A percentile compares a stretch with the other conserved stretches of the same genome.
Conservation (phyloP, 1,284 basidiomycete genomes). For the Volvariella volvacea region DNA sequence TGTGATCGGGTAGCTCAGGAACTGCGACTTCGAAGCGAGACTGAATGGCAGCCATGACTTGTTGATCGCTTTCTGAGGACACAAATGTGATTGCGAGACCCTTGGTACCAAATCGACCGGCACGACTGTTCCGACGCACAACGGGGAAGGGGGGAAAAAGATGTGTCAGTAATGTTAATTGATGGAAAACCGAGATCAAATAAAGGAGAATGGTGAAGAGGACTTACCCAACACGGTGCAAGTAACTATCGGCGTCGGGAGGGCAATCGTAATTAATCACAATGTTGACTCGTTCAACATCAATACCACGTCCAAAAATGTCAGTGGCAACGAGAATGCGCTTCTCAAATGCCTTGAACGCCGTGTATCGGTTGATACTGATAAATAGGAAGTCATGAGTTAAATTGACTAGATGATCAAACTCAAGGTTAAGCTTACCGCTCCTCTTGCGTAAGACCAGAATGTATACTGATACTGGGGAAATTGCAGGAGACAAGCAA, state of each 20-base stretch:
- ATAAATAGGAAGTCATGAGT: constrained; percentile 4
- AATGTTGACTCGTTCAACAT: constrained; percentile 97
- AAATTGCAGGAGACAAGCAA: constrained; percentile 97
- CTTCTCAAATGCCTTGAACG: constrained; percentile 99
- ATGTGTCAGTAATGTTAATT: not conserved
- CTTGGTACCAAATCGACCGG: constrained; percentile 98
- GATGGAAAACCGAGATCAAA: constrained; percentile 7
- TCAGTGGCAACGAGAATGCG: constrained; percentile 97
- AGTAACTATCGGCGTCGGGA: constrained; percentile 94
- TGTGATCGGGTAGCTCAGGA: constrained; percentile 87
- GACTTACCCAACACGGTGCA: constrained; percentile 94
- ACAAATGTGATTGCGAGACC: constrained; percentile 99
- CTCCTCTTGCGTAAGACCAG: constrained; percentile 90
- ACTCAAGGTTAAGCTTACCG: constrained; percentile 53
- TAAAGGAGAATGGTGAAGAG: not conserved
- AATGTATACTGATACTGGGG: constrained; percentile 97
- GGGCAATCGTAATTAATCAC: constrained; percentile 96
- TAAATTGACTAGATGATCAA: constrained; percentile 4
- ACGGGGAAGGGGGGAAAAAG: no score
- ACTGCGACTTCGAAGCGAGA: constrained; percentile 91
- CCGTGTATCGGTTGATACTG: constrained; percentile 94
- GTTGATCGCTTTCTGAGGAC: constrained; percentile 85
- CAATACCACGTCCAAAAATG: constrained; percentile 96
- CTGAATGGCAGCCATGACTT: constrained; percentile 91
- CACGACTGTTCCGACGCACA: constrained; percentile 65